These are phyloP conservation scores for Dendrobium nobile DNA, from an alignment of 106 monocot species.

Conservation along the genomic window DNA sequence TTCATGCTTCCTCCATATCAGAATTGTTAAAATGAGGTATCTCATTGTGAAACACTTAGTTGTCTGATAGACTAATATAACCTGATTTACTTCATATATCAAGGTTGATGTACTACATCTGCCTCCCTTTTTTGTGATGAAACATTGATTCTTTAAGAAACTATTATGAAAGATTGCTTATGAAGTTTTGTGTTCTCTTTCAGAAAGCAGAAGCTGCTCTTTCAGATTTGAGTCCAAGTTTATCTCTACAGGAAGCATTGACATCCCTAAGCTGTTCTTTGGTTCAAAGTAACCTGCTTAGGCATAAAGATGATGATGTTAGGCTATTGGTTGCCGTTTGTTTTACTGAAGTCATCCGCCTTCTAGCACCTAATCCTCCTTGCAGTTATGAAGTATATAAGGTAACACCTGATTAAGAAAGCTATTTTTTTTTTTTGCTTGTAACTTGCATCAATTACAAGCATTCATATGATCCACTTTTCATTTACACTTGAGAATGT, in stretches of 20 bases:
- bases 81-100: constrained; percentile 1
- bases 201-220: constrained; percentile 72
- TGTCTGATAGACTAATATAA: neutral
- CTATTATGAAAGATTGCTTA: neutral
- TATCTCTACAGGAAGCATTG: constrained; percentile 32
- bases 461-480: neutral
- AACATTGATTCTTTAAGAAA: neutral
- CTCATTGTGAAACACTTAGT: neutral
- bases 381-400: constrained; percentile 71
- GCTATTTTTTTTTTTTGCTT: neutral
- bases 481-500: neutral
- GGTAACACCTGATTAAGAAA: constrained; percentile 26
- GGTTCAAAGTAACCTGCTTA: constrained; percentile 46
- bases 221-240: constrained; percentile 49
- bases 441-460: neutral
- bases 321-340: constrained; percentile 71
- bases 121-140: neutral
- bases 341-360: constrained; percentile 67
- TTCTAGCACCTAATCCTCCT: constrained; percentile 79
- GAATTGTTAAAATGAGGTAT: neutral
- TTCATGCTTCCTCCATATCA: neutral
- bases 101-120: neutral
- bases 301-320: constrained; percentile 86
- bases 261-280: constrained; percentile 39
- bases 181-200: neutral